Base-by-base conservation (phyloP, 108 stramenopile genomes). In the Skeletonema grethae region DNA sequence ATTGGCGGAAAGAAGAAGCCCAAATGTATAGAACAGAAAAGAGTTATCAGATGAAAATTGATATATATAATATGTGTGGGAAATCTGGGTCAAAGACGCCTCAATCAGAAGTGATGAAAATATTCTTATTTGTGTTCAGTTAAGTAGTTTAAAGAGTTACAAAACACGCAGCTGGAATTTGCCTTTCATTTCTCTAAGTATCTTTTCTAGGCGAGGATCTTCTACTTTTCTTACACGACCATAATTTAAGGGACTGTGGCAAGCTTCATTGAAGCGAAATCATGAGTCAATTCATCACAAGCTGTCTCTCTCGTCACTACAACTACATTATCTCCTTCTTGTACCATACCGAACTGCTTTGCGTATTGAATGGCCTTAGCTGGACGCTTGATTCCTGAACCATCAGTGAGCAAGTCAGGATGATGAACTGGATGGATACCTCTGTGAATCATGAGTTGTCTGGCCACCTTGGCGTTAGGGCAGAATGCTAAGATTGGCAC, bases 401-500 rank as follows among this genome's bases (percentile, higher is more conserved):
- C 22, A 56, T 70, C 65, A 0, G 61, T 65, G 25, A 88, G 57
- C 58, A 70, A 50, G 35, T 85, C 90, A 34, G 84, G 85, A 57
- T 89, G 74, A 34, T 79, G 78, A 39, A 84, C 66, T 31, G 96
- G 96, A 65, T 90, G 87, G 50, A 96, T 84, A 24, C 88, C 96
- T 56, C 96, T 84, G 68, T 88, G 65, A 55, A 96, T 41, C 67
- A 89, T 87, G 36, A 95, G 82, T 68, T 90, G 89, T 48, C 90
- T 86, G 0, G 88, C 96, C 18, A 90, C 77, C 59, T 92, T 90
- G 70, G 79, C 75, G 5, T 56, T 86, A 18, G 90, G 77, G 65
- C 89, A 90, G 67, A 94, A 94, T 39, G 92, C 82, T 62, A 94
- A 63, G 53, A 96, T 90, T 18, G 92, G 92, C 32, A 90, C 78